phyloP scores from a whole-genome alignment of 495 filamentous ascomycete genomes.

The Durotheca rogersii region DNA sequence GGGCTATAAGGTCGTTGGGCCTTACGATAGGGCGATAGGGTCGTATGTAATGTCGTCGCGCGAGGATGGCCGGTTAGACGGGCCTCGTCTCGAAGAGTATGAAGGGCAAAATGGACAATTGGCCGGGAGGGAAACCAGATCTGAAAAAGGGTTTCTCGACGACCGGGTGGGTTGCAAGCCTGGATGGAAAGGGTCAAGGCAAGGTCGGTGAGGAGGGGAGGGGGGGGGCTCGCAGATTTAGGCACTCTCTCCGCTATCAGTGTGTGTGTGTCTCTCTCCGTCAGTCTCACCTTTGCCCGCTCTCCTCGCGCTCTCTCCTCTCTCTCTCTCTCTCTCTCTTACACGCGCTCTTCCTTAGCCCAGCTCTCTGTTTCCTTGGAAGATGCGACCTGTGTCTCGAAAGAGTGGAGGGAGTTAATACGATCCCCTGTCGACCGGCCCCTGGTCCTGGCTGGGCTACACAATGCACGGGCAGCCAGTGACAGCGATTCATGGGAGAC shows the following conservation, averaged over 20 bases:
- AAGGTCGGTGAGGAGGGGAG: constrained; percentile 36
- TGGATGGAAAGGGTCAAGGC: too few species aligned
- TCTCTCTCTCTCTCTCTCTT: not conserved
- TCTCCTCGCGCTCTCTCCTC: not conserved
- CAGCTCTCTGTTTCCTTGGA: too few species aligned
- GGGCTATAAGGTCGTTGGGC: constrained; percentile 3
- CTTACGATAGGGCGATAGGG: constrained; percentile 27
- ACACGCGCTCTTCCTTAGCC: not conserved
- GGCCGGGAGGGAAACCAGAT: constrained; percentile 33
- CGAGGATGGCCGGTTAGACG: constrained; percentile 14
- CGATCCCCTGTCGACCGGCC: constrained; percentile 31
- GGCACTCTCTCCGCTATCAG: too few species aligned
- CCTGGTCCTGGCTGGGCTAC: constrained; percentile 20
- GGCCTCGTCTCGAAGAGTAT: constrained; percentile 21
- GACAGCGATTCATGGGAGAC: constrained; percentile 8
- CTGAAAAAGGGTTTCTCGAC: constrained; percentile 26
- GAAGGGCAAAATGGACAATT: constrained; percentile 15
- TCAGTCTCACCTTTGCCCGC: too few species aligned
- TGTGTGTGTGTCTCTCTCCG: too few species aligned
- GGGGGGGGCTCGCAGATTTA: too few species aligned
- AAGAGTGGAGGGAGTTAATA: constrained; percentile 33
- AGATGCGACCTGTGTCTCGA: constrained; percentile 53
- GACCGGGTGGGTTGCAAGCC: constrained; percentile 25
- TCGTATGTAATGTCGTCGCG: constrained; percentile 10
- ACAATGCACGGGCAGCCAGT: constrained; percentile 30